Evolutionary conservation across 140 eudicot species (phyloP), one percentile per base, ranked within the genome.

Genomic region (Ambrosia hybrid): DNA sequence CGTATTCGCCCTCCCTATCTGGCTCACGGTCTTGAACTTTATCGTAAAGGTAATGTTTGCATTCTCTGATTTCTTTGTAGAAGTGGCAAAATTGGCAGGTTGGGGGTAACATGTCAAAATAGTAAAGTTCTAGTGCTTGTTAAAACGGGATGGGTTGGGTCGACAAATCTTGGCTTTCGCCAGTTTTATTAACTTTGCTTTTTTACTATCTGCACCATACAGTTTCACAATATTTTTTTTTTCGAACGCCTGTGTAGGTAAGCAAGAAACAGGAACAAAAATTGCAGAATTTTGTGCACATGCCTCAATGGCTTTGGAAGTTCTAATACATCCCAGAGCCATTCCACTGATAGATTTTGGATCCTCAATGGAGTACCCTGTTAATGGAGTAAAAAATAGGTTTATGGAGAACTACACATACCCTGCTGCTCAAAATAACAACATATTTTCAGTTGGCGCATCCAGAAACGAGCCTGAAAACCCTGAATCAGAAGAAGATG

Each of bases 291-390:
- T 82, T 68, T 95, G 99, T 81, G 84, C 88, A 15, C 97, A 83
- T 15, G 96, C 99, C 9, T 87, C 91, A 66, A 57, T 85, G 79
- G 64, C 85, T n/a, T 83, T 95, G 73, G 96, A 95, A 83, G 89
- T 88, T 26, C 78, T 95, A 56, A 80, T 88, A 78, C 99, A 95
- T 82, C 96, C 99, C 36, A 77, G 96, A 75, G 82, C 90, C 64
- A 91, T 84, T 60, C 89, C 99, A 0, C 59, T 88, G 30, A 68
- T 77, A 62, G 92, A 90, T 82, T 17, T 57, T 36, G 57, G 83
- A 13, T 82, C 90, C 4, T 49, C 75, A 13, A 10, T 39, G 13
- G 76, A 59, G n/a, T 70, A 62, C 38, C 58, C 79, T n/a, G 30
- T 52, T 38, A 80, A 60, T 51, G 79, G 78, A 9, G 59, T 41